phyloP scores from a whole-genome alignment of 306 rosid genomes.

The Clitoria ternatea region DNA sequence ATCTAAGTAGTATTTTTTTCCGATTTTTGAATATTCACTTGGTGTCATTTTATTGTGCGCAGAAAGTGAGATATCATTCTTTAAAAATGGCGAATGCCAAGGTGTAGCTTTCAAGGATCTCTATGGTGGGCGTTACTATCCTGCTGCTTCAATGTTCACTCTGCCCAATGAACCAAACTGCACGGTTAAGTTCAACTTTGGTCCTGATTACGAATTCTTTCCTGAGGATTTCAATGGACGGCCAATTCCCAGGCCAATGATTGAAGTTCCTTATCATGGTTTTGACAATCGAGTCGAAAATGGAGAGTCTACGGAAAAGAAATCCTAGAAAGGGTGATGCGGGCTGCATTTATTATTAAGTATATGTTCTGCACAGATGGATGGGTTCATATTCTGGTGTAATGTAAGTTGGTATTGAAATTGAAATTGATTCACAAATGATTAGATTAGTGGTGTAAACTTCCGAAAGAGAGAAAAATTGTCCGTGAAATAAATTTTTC shows the following conservation, averaged over 20 bases:
- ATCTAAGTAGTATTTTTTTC: slow-evolving; percentile 5
- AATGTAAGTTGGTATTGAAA: slow-evolving; percentile 26
- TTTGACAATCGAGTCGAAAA: slow-evolving; percentile 69
- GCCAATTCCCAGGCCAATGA: slow-evolving; percentile 73
- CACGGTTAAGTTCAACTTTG: slow-evolving; percentile 87
- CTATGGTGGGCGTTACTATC: slow-evolving; percentile 88
- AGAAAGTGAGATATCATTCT: slow-evolving; percentile 92
- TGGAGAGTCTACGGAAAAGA: slow-evolving; percentile 63
- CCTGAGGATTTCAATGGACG: slow-evolving; percentile 62
- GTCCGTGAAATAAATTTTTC: slow-evolving; percentile 23
- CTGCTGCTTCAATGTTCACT: slow-evolving; percentile 94
- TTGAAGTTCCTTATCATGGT: slow-evolving; percentile 78
- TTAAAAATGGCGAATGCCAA: slow-evolving; percentile 84
- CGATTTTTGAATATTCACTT: neutral
- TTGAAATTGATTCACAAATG: slow-evolving; percentile 23
- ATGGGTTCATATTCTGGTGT: slow-evolving; percentile 34
- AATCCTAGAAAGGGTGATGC: slow-evolving; percentile 28
- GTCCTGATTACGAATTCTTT: slow-evolving; percentile 80
- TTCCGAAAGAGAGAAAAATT: slow-evolving; percentile 27
- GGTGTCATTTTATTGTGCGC: slow-evolving; percentile 36
- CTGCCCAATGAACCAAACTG: slow-evolving; percentile 92
- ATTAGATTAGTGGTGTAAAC: slow-evolving; percentile 39
- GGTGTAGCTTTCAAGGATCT: slow-evolving; percentile 89
- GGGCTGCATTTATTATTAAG: slow-evolving; percentile 14
- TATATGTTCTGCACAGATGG: slow-evolving; percentile 29